Percentiles rank a stretch among this genome's conserved stretches.
Evolutionary conservation across 2,329 filamentous ascomycete species (phyloP).

Genomic region (Dothiorella sarmentorum): DNA sequence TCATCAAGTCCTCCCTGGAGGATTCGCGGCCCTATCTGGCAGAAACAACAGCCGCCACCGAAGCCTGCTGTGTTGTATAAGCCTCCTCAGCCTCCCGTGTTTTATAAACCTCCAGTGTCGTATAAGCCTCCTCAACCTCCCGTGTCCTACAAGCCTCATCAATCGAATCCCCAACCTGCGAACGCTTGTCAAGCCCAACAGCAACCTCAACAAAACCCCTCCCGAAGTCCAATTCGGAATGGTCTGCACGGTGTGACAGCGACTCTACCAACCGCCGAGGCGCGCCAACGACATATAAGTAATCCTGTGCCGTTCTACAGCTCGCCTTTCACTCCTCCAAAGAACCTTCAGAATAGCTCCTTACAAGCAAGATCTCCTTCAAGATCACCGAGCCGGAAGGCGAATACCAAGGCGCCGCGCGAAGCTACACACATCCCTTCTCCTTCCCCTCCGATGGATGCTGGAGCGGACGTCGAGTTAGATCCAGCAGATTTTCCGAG

Average conservation of each 20-base stretch:
- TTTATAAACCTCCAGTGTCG: no score
- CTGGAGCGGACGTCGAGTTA: background rate
- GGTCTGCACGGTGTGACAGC: background rate
- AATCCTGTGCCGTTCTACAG: background rate
- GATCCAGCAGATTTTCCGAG: background rate
- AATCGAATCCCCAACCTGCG: background rate
- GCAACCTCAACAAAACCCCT: background rate
- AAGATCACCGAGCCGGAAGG: background rate
- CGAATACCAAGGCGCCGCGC: background rate
- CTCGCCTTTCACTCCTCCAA: background rate
- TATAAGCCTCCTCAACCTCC: no score
- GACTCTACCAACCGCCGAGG: background rate
- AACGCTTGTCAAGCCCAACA: background rate
- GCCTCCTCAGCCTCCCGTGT: constrained; percentile 8
- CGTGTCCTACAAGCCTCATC: no score
- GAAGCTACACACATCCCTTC: background rate
- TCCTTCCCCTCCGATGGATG: background rate
- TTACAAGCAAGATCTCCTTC: background rate
- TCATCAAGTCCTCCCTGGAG: constrained; percentile 32
- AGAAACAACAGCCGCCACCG: constrained; percentile 33
- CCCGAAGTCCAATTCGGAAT: background rate
- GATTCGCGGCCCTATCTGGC: constrained; percentile 48
- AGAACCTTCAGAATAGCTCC: background rate
- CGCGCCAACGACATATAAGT: background rate
- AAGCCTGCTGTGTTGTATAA: constrained; percentile 21